These are phyloP conservation scores for Echinosophora koreensis DNA, from an alignment of 306 rosid species.

Conservation along the genomic window DNA sequence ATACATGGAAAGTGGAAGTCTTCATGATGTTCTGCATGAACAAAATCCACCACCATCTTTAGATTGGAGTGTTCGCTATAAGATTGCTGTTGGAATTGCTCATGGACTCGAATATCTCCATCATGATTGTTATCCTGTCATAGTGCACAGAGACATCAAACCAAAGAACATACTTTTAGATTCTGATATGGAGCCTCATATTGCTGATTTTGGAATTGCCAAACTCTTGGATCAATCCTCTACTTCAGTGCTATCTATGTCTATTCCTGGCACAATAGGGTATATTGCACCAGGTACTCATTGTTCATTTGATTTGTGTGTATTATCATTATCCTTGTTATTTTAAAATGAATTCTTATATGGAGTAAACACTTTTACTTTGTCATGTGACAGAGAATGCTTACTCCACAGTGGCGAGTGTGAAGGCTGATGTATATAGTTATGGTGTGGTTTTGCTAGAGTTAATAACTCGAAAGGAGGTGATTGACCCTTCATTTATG, in stretches of 20 bases:
- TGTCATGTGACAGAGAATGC: conserved; percentile 55
- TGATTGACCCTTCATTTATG: conserved; percentile 49
- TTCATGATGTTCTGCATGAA: conserved; percentile 63
- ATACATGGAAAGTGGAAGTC: conserved; percentile 68
- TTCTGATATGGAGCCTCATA: conserved; percentile 64
- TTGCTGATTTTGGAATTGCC: conserved; percentile 69
- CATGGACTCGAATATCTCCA: conserved; percentile 66
- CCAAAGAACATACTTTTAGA: conserved; percentile 56
- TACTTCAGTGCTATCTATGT: conserved; percentile 33
- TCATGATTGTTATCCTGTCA: conserved; percentile 58
- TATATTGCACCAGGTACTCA: conserved; percentile 65
- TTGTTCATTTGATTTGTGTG: neutral
- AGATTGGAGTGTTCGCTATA: conserved; percentile 61
- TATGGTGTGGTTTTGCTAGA: conserved; percentile 67
- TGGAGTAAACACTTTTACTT: neutral
- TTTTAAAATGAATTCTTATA: neutral
- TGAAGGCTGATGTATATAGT: conserved; percentile 64
- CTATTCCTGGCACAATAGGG: conserved; percentile 61
- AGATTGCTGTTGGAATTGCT: conserved; percentile 63
- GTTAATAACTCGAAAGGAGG: conserved; percentile 62
- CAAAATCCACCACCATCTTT: conserved; percentile 48
- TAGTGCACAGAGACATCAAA: conserved; percentile 67
- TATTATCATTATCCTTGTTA: no score
- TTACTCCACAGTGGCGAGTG: conserved; percentile 41
- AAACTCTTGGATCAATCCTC: conserved; percentile 60